Conservation (phyloP, 106 monocot species). For the Chionographis japonica region DNA sequence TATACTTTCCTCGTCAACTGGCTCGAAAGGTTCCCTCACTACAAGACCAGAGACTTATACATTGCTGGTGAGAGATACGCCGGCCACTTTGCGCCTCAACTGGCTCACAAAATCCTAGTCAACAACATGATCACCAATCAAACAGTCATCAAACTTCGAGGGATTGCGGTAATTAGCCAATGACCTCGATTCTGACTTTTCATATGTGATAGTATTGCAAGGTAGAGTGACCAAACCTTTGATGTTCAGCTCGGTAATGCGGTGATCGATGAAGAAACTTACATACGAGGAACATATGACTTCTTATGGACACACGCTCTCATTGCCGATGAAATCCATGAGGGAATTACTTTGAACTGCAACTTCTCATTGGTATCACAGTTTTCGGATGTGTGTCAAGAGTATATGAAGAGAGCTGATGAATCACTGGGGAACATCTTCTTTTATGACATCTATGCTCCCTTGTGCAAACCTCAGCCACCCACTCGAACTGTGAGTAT, state of each 20-base stretch:
- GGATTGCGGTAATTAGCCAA: constrained; percentile 10
- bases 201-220: no score
- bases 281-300: constrained; percentile 3
- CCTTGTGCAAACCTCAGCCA: background rate
- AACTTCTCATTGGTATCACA: background rate
- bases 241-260: constrained; percentile 26
- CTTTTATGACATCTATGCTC: constrained; percentile 20
- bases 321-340: constrained; percentile 13
- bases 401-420: background rate
- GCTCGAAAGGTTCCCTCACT: constrained; percentile 24
- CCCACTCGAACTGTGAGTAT: no score
- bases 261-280: background rate
- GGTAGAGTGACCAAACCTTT: background rate
- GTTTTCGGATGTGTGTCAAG: background rate
- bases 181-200: background rate
- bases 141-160: constrained; percentile 29
- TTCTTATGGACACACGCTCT: constrained; percentile 26
- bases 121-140: constrained; percentile 12
- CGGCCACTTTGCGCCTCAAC: constrained; percentile 18
- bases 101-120: background rate
- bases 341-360: background rate
- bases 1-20: constrained; percentile 17
- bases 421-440: background rate
- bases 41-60: constrained; percentile 16
- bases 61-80: constrained; percentile 27